Base-by-base conservation (phyloP, 148 eudicot genomes). In the Suaeda aralocaspica region DNA sequence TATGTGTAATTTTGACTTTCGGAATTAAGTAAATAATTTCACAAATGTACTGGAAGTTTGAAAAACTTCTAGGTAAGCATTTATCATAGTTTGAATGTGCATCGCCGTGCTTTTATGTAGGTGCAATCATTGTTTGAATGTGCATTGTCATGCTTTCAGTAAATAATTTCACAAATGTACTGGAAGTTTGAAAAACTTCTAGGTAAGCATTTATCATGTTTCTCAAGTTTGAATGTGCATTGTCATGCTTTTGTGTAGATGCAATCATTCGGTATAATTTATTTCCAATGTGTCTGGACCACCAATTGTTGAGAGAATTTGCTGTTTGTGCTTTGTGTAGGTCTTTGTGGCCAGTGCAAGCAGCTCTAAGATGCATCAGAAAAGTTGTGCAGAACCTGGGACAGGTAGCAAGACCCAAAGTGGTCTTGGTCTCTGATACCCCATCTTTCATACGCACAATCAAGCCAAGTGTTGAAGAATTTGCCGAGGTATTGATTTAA, bases 361-460 rank as follows among this genome's bases (percentile, higher is more conserved):
- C 98, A 26, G 98, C 88, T 5, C 61, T 88, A 73, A 83, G 74
- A 80, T 92, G 98, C 85, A 74, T 85, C 49, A 84, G 72, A 77
- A 85, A 82, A 74, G 83, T 90, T 39, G 51, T 80, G 50, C 67
- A 67, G 33, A 80, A 78, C 69, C 62, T 78, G 11, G 81, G 78
- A 41, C 67, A 71, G 50, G 34, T 33, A 5, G 72, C 73, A 52
- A 84, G 71, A 79, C 96, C 90, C 8, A 90, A 79, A 70, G 83
- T 92, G 36, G 92, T 84, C 57, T 31, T 92, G 72, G 85, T 92
- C 67, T 92, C 98, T 14, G 98, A 92, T 80, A 90, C 89, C 61
- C 98, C 98, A 28, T 85, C 88, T 77, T 69, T 86, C 56, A 76
- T 88, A 66, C 77, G 74, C 44, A 80, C 81, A 41, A 72, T 90